Percentiles rank a stretch among this genome's conserved stretches.
Evolutionary conservation across 2,329 filamentous ascomycete genomes (phyloP).

Genomic region (Geosmithia morbida): DNA sequence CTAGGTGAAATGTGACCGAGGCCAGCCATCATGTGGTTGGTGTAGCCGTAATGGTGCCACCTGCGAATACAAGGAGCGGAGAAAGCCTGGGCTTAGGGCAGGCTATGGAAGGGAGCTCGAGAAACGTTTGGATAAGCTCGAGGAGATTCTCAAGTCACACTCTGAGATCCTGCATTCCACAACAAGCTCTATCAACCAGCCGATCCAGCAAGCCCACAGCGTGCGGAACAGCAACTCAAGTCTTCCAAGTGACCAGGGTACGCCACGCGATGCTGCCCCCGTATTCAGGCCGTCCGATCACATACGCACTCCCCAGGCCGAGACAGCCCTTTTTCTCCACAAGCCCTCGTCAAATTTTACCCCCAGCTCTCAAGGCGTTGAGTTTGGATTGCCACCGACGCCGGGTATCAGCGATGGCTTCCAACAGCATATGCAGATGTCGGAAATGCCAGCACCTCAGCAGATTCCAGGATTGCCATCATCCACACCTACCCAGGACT

Average conservation of each 20-base stretch:
- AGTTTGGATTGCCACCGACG: slow-evolving; percentile 32
- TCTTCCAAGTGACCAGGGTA: slow-evolving; percentile 39
- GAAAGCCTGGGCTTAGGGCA: slow-evolving; percentile 50
- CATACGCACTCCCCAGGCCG: slow-evolving; percentile 37
- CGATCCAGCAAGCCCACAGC: slow-evolving; percentile 21
- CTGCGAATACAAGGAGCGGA: slow-evolving; percentile 56
- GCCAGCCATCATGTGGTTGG: slow-evolving; percentile 58
- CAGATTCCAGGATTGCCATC: slow-evolving; percentile 19
- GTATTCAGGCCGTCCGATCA: slow-evolving; percentile 36
- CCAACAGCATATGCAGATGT: slow-evolving; percentile 25
- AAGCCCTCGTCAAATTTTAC: slow-evolving; percentile 39
- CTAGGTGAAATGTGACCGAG: slow-evolving; percentile 62
- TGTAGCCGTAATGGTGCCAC: slow-evolving; percentile 46
- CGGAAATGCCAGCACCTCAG: slow-evolving; percentile 22
- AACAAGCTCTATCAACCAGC: slow-evolving; percentile 17
- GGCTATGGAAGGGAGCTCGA: slow-evolving; percentile 62
- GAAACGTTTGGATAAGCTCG: slow-evolving; percentile 55
- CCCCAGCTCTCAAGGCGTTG: slow-evolving; percentile 28
- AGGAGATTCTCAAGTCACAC: slow-evolving; percentile 51
- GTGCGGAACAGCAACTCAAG: slow-evolving; percentile 34
- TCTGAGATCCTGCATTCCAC: slow-evolving; percentile 50
- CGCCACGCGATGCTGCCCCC: slow-evolving; percentile 31
- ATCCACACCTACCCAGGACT: slow-evolving; percentile 30
- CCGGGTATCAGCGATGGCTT: slow-evolving; percentile 35
- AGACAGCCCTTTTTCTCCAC: slow-evolving; percentile 44